Percentiles rank a stretch among this genome's conserved stretches.
Evolutionary conservation across 2,329 filamentous ascomycete species (phyloP).

Genomic region (Ramichloridium luteum): DNA sequence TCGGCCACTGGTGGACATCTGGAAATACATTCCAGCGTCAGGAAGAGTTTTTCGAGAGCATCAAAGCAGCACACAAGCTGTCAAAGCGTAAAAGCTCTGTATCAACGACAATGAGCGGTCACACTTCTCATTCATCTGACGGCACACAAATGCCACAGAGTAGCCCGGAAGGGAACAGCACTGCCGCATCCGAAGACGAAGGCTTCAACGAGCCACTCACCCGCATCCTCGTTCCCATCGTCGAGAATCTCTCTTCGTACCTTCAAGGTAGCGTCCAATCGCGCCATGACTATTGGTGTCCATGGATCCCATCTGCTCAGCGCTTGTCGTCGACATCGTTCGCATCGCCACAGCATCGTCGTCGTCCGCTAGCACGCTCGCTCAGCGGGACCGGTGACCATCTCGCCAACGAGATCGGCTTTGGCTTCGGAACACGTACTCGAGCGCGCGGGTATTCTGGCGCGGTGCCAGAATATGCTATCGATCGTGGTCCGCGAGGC

Average conservation of each 20-base stretch:
- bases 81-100: constrained; percentile 1
- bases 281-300: constrained; percentile 29
- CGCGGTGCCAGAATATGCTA: constrained; percentile 25
- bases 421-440: too few relatives aligned
- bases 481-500: constrained; percentile 27
- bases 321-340: not conserved
- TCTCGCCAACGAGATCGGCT: too few relatives aligned
- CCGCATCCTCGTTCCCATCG: constrained; percentile 29
- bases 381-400: too few relatives aligned
- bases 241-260: constrained; percentile 33
- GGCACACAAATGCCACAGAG: too few relatives aligned
- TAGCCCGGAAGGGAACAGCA: not conserved
- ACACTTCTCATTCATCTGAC: too few relatives aligned
- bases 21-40: constrained; percentile 23
- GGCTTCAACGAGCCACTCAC: constrained; percentile 17
- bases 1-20: constrained; percentile 31
- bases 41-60: constrained; percentile 18
- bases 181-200: constrained; percentile 6
- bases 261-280: constrained; percentile 23
- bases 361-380: not conserved
- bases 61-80: constrained; percentile 10
- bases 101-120: not conserved
- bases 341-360: not conserved
- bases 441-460: not conserved
- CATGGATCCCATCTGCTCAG: constrained; percentile 19